phyloP scores from a whole-genome alignment of 2,329 filamentous ascomycete genomes.

The Pseudogymnoascus sp. region DNA sequence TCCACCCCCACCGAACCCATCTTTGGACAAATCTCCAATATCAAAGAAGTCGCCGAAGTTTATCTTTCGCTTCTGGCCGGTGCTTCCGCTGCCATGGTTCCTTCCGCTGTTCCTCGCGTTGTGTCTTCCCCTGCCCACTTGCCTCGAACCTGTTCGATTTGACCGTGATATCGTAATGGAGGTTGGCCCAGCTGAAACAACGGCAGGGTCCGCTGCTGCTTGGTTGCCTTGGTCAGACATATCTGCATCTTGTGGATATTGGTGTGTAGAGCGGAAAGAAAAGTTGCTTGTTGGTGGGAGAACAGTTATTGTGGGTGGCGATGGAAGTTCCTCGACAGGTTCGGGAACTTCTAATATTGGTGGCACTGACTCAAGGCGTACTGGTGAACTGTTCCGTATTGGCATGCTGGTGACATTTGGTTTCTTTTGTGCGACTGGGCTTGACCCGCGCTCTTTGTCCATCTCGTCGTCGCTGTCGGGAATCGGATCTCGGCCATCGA shows the following conservation, averaged over 20 bases:
- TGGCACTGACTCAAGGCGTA: conserved; percentile 32
- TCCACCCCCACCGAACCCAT: conserved; percentile 31
- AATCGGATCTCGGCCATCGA: conserved; percentile 52
- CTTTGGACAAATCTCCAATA: conserved; percentile 56
- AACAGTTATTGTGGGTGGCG: conserved; percentile 16
- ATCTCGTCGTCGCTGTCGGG: conserved; percentile 61
- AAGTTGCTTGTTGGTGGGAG: conserved; percentile 52
- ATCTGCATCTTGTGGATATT: conserved; percentile 49
- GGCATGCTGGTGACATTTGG: conserved; percentile 34
- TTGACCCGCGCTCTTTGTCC: conserved; percentile 51
- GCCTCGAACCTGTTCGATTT: conserved; percentile 20
- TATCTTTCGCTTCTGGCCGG: conserved; percentile 62
- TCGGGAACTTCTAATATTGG: conserved; percentile 15
- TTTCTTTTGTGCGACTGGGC: conserved; percentile 47
- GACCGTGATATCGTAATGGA: conserved; percentile 22
- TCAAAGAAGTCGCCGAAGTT: conserved; percentile 71
- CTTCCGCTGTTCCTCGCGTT: conserved; percentile 14
- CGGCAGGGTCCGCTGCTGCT: conserved; percentile 23
- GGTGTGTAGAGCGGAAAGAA: conserved; percentile 58
- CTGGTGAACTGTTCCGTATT: conserved; percentile 27
- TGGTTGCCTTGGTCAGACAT: conserved; percentile 40
- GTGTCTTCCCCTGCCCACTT: conserved; percentile 22
- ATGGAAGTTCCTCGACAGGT: conserved; percentile 11
- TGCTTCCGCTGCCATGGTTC: conserved; percentile 9
- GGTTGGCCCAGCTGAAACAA: conserved; percentile 17